Base-by-base conservation (phyloP, 2,329 filamentous ascomycete species). In the Orbilia brochopaga region DNA sequence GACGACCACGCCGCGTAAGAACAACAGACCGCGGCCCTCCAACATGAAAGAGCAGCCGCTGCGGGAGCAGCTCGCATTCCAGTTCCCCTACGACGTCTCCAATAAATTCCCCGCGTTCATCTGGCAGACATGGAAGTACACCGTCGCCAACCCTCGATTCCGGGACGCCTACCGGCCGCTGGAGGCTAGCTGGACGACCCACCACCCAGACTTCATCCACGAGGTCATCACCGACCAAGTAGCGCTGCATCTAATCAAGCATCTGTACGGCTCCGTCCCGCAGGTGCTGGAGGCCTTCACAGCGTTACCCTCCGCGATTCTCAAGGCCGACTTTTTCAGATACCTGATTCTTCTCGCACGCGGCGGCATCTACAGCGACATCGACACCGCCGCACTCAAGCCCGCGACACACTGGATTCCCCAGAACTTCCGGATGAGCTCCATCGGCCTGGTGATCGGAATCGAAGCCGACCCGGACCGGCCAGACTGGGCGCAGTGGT, bases 61-160 rank as follows among this genome's bases (percentile, higher is more conserved):
- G 83, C 83, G 89, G 85, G 82, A 96, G 74, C 85, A 94, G 81
- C 86, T 99, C 65, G 88, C 88, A 58, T 97, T 96, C 82, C 90
- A 95, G 76, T 97, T 94, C 80, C 91, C 92, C 19, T 99, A 97
- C 83, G 90, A 96, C 77, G 84, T 93, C 74, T 87, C 92, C 78
- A 81, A 84, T 76, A 96, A 93, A 79, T 97, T 97, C 79, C 94
- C 94, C 1, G 92, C 92, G 64, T 97, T 96, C 82, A 95, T 99
- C 78, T 99, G 94, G 94, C 94, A 99, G 83, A 99, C 94, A 13
- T 99, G 94, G 94, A 97, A 95, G 80, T 88, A 87, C 77, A 90
- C 87, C 0, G 92, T 93, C 0, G 85, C 88, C 1, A 89, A 91
- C 21, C 83, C 86, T 56, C 84, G 90, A 73, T 99, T 99, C 78